phyloP scores from a whole-genome alignment of 495 filamentous ascomycete genomes.

The Cercophora newfieldiana region DNA sequence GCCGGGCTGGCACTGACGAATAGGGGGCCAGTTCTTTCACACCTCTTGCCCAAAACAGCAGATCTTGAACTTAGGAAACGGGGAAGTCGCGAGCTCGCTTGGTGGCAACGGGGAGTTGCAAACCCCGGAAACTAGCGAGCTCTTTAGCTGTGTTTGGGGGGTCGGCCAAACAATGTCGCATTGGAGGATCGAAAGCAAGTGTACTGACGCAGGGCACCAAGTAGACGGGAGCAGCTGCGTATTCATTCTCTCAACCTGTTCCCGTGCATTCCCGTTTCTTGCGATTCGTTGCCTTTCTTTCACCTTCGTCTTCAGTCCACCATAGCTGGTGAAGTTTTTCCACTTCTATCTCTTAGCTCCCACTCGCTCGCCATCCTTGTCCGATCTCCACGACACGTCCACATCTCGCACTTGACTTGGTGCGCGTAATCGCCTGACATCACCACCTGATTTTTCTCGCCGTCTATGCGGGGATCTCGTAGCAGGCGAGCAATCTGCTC shows the following conservation, averaged over 20 bases:
- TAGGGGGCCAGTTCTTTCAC: slow-evolving; percentile 4
- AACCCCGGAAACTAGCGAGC: not conserved
- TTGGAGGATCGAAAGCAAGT: not conserved
- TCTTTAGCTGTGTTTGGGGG: not conserved
- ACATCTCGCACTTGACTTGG: not conserved
- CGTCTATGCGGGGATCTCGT: not conserved
- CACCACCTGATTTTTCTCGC: not conserved
- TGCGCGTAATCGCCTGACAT: not conserved
- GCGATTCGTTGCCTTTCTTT: not conserved
- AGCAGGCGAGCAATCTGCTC: not conserved
- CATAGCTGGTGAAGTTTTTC: not conserved
- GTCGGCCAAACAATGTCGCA: not conserved
- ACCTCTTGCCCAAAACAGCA: not conserved
- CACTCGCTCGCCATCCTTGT: not conserved
- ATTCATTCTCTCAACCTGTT: not conserved
- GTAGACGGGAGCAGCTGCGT: not conserved
- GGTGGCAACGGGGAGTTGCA: slow-evolving; percentile 1
- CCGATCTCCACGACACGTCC: not conserved
- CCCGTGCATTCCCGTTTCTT: not conserved
- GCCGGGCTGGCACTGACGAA: not conserved
- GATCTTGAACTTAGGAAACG: not conserved
- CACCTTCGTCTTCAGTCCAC: not conserved
- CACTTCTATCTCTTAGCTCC: not conserved
- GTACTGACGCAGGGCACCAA: not conserved
- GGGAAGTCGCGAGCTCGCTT: not conserved